A percentile compares a stretch with the other conserved stretches of the same genome.
Evolutionary conservation across 331 rosid genomes (phyloP).

Genomic region (Rosa hybrid): DNA sequence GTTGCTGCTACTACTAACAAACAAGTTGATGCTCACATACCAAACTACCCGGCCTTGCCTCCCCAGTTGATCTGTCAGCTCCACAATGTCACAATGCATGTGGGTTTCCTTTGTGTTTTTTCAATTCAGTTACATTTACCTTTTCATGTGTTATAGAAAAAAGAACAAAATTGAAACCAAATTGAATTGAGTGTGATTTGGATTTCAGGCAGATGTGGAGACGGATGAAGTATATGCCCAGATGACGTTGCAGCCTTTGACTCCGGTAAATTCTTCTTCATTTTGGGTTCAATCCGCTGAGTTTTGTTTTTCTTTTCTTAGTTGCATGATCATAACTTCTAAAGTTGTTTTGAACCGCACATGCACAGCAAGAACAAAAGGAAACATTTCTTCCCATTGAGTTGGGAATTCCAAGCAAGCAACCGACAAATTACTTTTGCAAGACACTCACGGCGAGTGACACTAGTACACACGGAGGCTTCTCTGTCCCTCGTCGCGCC

Average conservation of each 20-base stretch:
- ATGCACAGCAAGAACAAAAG: slow-evolving; percentile 73
- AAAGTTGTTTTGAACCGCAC: not conserved
- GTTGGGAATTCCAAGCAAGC: slow-evolving; percentile 82
- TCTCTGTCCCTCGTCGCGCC: slow-evolving; percentile 95
- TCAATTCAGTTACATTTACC: not conserved
- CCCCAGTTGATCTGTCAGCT: slow-evolving; percentile 92
- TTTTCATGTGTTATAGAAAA: not conserved
- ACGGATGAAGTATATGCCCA: slow-evolving; percentile 96
- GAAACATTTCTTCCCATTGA: slow-evolving; percentile 90
- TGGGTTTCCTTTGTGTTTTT: slow-evolving; percentile 34
- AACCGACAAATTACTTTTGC: slow-evolving; percentile 90
- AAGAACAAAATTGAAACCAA: slow-evolving; percentile 7
- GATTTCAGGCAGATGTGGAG: slow-evolving; percentile 90
- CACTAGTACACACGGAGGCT: slow-evolving; percentile 98
- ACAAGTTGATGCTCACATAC: slow-evolving; percentile 82
- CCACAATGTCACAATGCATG: slow-evolving; percentile 89
- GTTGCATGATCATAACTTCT: not conserved
- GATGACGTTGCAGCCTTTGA: slow-evolving; percentile 82
- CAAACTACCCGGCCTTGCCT: slow-evolving; percentile 80
- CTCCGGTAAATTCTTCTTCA: slow-evolving; percentile 45
- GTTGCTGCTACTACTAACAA: slow-evolving; percentile 87
- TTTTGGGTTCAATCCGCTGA: not conserved
- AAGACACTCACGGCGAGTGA: slow-evolving; percentile 91
- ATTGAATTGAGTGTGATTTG: slow-evolving; percentile 26
- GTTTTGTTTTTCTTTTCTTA: not conserved